Evolutionary conservation across 495 filamentous ascomycete species (phyloP), one percentile per base, ranked within the genome.

Genomic region (Hypoxylon lienhwacheense): DNA sequence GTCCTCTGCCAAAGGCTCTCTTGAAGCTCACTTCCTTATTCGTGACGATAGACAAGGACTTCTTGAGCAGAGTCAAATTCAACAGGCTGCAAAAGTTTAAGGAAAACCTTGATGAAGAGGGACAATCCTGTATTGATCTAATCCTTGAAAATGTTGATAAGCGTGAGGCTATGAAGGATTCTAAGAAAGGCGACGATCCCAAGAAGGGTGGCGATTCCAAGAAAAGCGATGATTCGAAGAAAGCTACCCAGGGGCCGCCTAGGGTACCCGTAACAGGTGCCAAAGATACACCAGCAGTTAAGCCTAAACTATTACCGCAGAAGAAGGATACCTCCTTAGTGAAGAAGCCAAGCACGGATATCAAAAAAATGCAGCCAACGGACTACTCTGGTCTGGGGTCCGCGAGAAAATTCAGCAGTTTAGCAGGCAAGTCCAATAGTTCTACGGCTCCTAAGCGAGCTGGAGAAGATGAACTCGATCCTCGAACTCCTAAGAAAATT

Each of bases 1-100:
- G 86, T 0, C 68, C 74, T 21, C 67, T 93, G 14, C 74, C 83
- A 5, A 74, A 81, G 31, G 82, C 78, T 15, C 81, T 89, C 15
- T 77, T 93, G 1, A 81, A 81, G 63, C 69, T 92, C 20, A 73
- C 92, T 53, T 70, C 80, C 0, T 74, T 75, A 7, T 86, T 88
- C 59, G 75, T 81, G 7, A 52, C 56, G 0, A 48, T 65, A 25
- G 52, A 63, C 7, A 35, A 45, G 6, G 55, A 51, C 2, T 44
- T 52, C 8, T 49, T 63, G 11, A 44, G 88, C 15, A 84, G 80
- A 48, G 82, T 83, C 14, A 91, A 91, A 57, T 73, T 93, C 29
- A 74, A 81, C 21, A 84, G 81, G 8, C 68, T 84, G 2, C 78
- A 80, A 3, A 80, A 82, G 39, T 81, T 87, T 34, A 70, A 78